Conservation (phyloP, 495 filamentous ascomycete species). For the Penicillium diatomitis region DNA sequence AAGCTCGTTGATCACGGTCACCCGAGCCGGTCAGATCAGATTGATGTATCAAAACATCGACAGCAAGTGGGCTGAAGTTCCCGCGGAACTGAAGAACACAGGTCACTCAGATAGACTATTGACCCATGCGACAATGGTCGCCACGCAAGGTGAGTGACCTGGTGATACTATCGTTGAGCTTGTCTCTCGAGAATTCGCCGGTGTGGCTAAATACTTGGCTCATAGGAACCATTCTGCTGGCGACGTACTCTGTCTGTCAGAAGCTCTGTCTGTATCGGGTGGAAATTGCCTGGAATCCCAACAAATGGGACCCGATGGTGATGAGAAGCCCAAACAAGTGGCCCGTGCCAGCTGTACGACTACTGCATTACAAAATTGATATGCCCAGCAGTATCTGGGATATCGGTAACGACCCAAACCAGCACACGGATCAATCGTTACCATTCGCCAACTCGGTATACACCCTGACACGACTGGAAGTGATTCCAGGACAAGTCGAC, state of each 20-base stretch:
- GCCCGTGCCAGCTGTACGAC: slow-evolving; percentile 35
- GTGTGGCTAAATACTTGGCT: neutral
- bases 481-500: slow-evolving; percentile 52
- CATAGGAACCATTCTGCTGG: slow-evolving; percentile 50
- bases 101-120: slow-evolving; percentile 59
- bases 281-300: slow-evolving; percentile 38
- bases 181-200: neutral
- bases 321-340: slow-evolving; percentile 27
- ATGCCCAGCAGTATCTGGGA: slow-evolving; percentile 25
- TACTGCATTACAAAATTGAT: slow-evolving; percentile 34
- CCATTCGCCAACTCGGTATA: slow-evolving; percentile 36
- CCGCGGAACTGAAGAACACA: slow-evolving; percentile 59
- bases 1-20: slow-evolving; percentile 61
- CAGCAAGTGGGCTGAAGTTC: slow-evolving; percentile 55
- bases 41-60: slow-evolving; percentile 63
- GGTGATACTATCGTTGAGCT: too few species aligned
- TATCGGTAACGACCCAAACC: slow-evolving; percentile 13
- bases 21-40: slow-evolving; percentile 57
- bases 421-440: slow-evolving; percentile 21
- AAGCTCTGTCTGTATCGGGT: slow-evolving; percentile 58
- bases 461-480: slow-evolving; percentile 56
- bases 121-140: slow-evolving; percentile 71
- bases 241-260: slow-evolving; percentile 55
- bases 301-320: slow-evolving; percentile 29
- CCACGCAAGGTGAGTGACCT: slow-evolving; percentile 50